Evolutionary conservation across 2,329 filamentous ascomycete species (phyloP).

Genomic region (Cercospora sp.): DNA sequence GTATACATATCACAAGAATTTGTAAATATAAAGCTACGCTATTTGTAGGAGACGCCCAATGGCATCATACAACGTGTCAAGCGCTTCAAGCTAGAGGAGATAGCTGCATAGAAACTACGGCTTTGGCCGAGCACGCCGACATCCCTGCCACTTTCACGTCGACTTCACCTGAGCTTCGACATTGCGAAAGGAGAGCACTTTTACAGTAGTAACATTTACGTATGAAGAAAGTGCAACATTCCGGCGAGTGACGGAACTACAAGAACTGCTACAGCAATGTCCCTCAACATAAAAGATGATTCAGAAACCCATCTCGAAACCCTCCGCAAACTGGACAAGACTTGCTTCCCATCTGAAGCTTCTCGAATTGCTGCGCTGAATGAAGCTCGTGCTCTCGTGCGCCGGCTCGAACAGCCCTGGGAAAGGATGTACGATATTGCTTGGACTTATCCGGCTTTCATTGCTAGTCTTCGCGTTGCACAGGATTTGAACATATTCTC

Average conservation of each 20-base stretch:
- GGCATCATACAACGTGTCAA: slow-evolving; percentile 2
- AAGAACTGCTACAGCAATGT: not conserved
- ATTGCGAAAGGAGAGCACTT: not conserved
- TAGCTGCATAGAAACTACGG: not conserved
- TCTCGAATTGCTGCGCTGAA: slow-evolving; percentile 9
- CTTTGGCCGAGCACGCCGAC: not conserved
- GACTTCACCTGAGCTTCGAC: not conserved
- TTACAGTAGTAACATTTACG: not conserved
- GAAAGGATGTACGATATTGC: slow-evolving; percentile 21
- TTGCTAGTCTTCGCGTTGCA: slow-evolving; percentile 12
- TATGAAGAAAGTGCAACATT: not conserved
- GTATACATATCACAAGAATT: not conserved
- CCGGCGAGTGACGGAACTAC: not conserved
- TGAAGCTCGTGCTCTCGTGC: slow-evolving; percentile 17
- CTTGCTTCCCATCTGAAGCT: slow-evolving; percentile 17
- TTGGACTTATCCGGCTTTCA: slow-evolving; percentile 16
- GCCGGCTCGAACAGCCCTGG: slow-evolving; percentile 21
- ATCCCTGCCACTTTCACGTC: not conserved
- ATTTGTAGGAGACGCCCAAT: not conserved
- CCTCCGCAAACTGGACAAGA: slow-evolving; percentile 6
- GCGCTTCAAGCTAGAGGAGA: not conserved
- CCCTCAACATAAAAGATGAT: not conserved
- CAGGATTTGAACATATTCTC: slow-evolving; percentile 19
- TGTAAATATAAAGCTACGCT: not conserved
- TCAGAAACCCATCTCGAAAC: not conserved